These are phyloP conservation scores for Citrus medica DNA, from an alignment of 345 rosid species.

Conservation along the genomic window DNA sequence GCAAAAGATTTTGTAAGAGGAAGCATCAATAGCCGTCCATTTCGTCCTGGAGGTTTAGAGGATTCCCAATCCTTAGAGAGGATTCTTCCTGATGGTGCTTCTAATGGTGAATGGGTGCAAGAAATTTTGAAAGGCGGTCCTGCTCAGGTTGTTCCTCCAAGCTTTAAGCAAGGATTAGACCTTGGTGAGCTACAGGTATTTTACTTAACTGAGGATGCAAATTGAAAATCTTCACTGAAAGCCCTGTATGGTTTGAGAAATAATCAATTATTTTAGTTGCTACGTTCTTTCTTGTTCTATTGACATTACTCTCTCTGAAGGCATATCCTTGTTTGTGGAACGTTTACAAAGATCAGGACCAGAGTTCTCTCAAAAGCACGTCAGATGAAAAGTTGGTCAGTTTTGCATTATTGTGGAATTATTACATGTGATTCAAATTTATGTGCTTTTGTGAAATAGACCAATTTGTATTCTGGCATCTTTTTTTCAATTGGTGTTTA, in stretches of 20 bases:
- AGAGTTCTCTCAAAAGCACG: constrained; percentile 26
- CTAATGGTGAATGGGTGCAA: constrained; percentile 75
- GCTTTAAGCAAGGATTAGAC: constrained; percentile 74
- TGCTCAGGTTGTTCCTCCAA: constrained; percentile 67
- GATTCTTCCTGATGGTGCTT: constrained; percentile 66
- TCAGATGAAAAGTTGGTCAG: constrained; percentile 69
- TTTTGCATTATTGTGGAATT: constrained; percentile 15
- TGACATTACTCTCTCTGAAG: constrained; percentile 33
- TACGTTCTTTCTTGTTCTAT: constrained; percentile 5
- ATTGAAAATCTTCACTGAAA: not conserved
- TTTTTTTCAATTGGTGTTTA: not conserved
- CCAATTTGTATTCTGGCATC: not conserved
- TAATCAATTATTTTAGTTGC: not conserved
- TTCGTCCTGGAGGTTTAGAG: constrained; percentile 92
- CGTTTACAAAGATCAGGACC: constrained; percentile 71
- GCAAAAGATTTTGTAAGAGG: constrained; percentile 83
- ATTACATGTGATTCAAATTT: not conserved
- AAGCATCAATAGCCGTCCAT: constrained; percentile 88
- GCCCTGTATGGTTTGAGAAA: not conserved
- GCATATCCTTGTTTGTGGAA: constrained; percentile 69
- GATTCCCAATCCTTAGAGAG: constrained; percentile 60
- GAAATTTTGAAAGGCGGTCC: constrained; percentile 76
- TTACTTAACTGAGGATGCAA: constrained; percentile 12
- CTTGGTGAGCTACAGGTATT: constrained; percentile 82
- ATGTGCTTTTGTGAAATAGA: not conserved